Evolutionary conservation across 176 grass and related monocot genomes (phyloP).

Genomic region (Puya raimondii): DNA sequence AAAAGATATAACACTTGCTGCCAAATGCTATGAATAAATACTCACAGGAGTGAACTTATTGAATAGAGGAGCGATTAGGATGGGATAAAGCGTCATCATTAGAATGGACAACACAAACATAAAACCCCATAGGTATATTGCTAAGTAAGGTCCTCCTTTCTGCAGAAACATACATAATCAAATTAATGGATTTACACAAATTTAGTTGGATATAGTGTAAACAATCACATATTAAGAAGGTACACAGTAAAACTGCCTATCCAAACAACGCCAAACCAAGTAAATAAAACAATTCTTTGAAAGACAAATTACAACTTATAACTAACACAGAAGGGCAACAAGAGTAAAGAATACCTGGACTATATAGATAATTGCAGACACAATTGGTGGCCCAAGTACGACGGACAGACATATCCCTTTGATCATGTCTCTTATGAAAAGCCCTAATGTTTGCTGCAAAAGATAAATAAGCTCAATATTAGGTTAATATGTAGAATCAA

Average conservation of each 20-base stretch:
- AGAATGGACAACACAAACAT: slow-evolving; percentile 81
- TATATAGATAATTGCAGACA: slow-evolving; percentile 85
- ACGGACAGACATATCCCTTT: slow-evolving; percentile 86
- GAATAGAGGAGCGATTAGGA: slow-evolving; percentile 90
- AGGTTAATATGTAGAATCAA: slow-evolving; percentile 7
- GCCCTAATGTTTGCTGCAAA: slow-evolving; percentile 90
- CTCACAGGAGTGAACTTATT: slow-evolving; percentile 98
- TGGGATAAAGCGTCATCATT: slow-evolving; percentile 94
- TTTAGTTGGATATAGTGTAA: neutral
- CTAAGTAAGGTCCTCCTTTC: slow-evolving; percentile 97
- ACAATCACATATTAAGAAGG: neutral
- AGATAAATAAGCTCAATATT: slow-evolving; percentile 13
- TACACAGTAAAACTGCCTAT: neutral
- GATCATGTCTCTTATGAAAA: slow-evolving; percentile 82
- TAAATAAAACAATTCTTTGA: neutral
- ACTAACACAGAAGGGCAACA: neutral
- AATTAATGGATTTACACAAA: slow-evolving; percentile 7
- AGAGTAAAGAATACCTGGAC: slow-evolving; percentile 53
- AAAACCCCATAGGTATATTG: slow-evolving; percentile 97
- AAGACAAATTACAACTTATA: neutral
- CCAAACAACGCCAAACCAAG: neutral
- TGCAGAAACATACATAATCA: slow-evolving; percentile 32
- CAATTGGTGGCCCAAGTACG: slow-evolving; percentile 76
- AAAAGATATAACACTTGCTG: slow-evolving; percentile 7
- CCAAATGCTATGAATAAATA: slow-evolving; percentile 14